Base-by-base conservation (phyloP, 768 basidiomycete species). In the Candolleomyces efflorescens region DNA sequence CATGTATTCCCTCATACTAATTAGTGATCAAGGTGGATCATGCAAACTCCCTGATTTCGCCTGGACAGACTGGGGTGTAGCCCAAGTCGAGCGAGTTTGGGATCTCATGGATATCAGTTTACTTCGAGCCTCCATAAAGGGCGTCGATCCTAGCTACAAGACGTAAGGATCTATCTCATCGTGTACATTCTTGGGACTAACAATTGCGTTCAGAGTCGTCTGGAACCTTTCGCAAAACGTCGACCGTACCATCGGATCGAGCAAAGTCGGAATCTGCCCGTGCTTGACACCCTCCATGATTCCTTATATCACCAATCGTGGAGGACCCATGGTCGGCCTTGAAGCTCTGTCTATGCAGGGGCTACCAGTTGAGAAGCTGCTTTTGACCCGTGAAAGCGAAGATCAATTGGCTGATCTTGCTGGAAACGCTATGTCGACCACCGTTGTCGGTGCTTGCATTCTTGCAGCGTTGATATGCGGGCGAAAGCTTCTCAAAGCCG, bases 151-250 rank as follows among this genome's bases (percentile, higher is more conserved):
- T 0, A 87, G 83, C 0, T 95, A 87, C 71, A 94, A 96, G 68
- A 94, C 92, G 87, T 95, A 68, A 68, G 86, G 76, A 18, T 9
- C 55, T 7, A 43, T n/a, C 10, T 59, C 46, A 12, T 26, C 11
- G 55, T 55, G 4, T 13, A 32, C 20, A 20, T 32, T 11, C 11
- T 17, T 55, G 66, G 43, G 43, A n/a, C 27, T 60, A 65, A 23
- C 55, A 55, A 49, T 46, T 54, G 57, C 23, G 3, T 27, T 53
- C 23, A 94, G 92, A 2, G 81, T 86, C 71, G 90, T 98, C 1
- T 97, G 94, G 94, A 98, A 98, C 70, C 79, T 98, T 5, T 94
- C 92, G 2, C 95, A 98, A 72, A 98, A 98, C 64, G 95, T 97
- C 22, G 95, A 98, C 71, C 84, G 95, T 13, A 89, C 89, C 24